Conservation (phyloP, 2,329 filamentous ascomycete genomes). For the Cadophora sp. region DNA sequence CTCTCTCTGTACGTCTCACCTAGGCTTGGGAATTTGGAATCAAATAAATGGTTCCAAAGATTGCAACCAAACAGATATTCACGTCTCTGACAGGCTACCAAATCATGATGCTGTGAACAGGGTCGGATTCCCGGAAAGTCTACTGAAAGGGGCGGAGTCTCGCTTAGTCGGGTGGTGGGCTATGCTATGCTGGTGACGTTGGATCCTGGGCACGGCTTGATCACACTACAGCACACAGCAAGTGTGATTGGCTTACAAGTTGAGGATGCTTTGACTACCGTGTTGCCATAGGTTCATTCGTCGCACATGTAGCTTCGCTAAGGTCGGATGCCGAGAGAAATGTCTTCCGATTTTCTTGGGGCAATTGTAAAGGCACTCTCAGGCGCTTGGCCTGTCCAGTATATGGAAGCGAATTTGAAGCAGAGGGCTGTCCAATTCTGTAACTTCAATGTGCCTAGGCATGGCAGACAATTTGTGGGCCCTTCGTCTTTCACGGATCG, state of each 20-base stretch:
- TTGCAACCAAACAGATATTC: not conserved
- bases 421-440: not conserved
- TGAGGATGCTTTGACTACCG: not conserved
- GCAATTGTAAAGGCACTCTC: not conserved
- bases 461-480: constrained; percentile 3
- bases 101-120: constrained; percentile 1
- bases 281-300: not conserved
- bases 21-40: constrained; percentile 3
- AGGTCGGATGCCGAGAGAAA: constrained; percentile 13
- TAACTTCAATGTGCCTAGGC: not conserved
- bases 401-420: not conserved
- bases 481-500: not conserved
- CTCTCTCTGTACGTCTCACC: not conserved
- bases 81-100: not conserved
- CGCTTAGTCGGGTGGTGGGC: constrained; percentile 7
- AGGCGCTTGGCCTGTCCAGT: constrained; percentile 2
- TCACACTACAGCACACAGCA: not conserved
- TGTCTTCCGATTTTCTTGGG: constrained; percentile 4
- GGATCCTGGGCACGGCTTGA: not conserved
- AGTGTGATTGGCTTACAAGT: not conserved
- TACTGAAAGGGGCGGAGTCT: constrained; percentile 6
- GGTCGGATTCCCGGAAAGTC: constrained; percentile 7
- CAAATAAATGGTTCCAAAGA: not conserved
- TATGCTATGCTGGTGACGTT: not conserved
- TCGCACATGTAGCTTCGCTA: constrained; percentile 3